Evolutionary conservation across 805 yeast genomes (phyloP).

Genomic region (Candida yuanshanica): DNA sequence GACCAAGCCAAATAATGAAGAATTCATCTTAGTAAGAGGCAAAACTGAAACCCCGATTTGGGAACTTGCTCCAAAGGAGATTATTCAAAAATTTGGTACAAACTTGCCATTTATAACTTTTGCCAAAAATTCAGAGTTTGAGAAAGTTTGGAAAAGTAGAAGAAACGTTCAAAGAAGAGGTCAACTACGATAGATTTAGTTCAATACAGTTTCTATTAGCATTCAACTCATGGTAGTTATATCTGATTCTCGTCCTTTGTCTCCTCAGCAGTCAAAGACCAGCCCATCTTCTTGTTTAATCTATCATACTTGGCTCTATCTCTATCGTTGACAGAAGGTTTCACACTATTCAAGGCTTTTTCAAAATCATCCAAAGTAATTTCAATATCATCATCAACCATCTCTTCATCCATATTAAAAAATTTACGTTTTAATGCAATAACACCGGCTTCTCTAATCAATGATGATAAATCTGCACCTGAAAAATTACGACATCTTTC

Average conservation of each 20-base stretch:
- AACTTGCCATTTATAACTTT: conserved; percentile 42
- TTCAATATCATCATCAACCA: conserved; percentile 34
- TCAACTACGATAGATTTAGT: conserved; percentile 18
- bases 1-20: conserved; percentile 17
- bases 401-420: conserved; percentile 45
- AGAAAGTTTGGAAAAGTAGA: conserved; percentile 53
- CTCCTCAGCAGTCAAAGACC: conserved; percentile 43
- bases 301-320: conserved; percentile 76
- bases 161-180: conserved; percentile 48
- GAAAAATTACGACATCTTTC: conserved; percentile 83
- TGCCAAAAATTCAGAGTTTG: conserved; percentile 35
- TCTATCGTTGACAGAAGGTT: conserved; percentile 85
- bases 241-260: conserved; percentile 5
- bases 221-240: conserved; percentile 4
- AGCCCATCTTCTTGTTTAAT: conserved; percentile 68
- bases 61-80: conserved; percentile 34
- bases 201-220: neutral
- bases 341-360: conserved; percentile 64
- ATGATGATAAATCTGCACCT: conserved; percentile 92
- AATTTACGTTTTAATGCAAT: conserved; percentile 73
- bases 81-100: conserved; percentile 14
- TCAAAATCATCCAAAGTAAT: conserved; percentile 68
- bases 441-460: conserved; percentile 93
- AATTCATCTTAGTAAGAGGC: conserved; percentile 48
- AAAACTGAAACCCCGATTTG: conserved; percentile 59